Conservation (phyloP, 2,329 filamentous ascomycete species). For the Cryphonectria carpinicola region DNA sequence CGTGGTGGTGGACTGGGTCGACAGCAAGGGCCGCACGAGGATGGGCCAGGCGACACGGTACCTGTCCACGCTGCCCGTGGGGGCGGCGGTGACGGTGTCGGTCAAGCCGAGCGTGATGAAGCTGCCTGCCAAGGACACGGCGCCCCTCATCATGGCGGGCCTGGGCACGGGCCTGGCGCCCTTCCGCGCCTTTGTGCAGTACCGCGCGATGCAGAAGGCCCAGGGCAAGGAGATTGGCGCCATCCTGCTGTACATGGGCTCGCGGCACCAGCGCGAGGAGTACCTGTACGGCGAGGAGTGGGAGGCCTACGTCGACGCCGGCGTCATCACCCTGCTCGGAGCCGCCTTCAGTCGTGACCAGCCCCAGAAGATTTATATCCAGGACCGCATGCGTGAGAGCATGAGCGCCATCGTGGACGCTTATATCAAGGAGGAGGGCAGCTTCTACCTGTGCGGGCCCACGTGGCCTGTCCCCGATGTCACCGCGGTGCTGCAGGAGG, state of each 20-base stretch:
- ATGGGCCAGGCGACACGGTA: slow-evolving; percentile 94
- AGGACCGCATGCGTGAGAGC: slow-evolving; percentile 94
- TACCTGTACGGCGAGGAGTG: slow-evolving; percentile 99
- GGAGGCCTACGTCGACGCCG: slow-evolving; percentile 96
- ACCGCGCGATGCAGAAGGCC: slow-evolving; percentile 97
- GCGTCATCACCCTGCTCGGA: slow-evolving; percentile 91
- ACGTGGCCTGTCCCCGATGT: slow-evolving; percentile 99
- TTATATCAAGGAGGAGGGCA: slow-evolving; percentile 85
- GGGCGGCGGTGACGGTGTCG: slow-evolving; percentile 82
- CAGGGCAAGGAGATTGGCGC: slow-evolving; percentile 93
- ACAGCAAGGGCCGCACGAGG: slow-evolving; percentile 82
- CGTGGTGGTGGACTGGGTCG: slow-evolving; percentile 95
- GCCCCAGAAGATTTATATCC: slow-evolving; percentile 98
- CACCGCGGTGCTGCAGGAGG: slow-evolving; percentile 90
- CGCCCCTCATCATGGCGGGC: slow-evolving; percentile 97
- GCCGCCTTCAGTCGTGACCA: slow-evolving; percentile 96
- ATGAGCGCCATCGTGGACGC: slow-evolving; percentile 80
- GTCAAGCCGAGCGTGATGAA: slow-evolving; percentile 99
- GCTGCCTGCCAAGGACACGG: slow-evolving; percentile 82
- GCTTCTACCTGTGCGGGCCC: slow-evolving; percentile 96
- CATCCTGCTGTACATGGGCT: slow-evolving; percentile 94
- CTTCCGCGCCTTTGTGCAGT: slow-evolving; percentile 99
- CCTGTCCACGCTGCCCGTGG: slow-evolving; percentile 75
- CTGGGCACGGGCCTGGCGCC: slow-evolving; percentile 97
- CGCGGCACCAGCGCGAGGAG: slow-evolving; percentile 95